Conservation (phyloP, 1,284 basidiomycete genomes). For the Pyrrhoderma lamaoense region DNA sequence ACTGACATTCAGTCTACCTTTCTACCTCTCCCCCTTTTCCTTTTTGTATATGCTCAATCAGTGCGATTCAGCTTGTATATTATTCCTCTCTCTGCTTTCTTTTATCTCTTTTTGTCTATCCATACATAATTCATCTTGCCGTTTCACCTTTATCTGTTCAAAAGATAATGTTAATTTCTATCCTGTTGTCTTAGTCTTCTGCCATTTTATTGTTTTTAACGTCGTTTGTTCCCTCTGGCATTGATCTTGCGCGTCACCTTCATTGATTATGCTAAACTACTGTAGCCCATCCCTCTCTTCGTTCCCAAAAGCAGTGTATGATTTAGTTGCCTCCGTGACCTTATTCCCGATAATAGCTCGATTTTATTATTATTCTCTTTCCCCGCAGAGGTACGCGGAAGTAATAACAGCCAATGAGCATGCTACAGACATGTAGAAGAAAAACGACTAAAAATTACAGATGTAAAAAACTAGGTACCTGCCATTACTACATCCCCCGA, state of each 20-base stretch:
- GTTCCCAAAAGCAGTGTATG: too few relatives aligned
- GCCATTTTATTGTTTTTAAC: neutral
- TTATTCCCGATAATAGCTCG: neutral
- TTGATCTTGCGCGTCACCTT: neutral
- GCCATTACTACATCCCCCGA: conserved; percentile 15
- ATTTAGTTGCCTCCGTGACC: neutral
- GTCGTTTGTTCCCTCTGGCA: neutral
- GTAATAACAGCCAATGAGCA: too few relatives aligned
- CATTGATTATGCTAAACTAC: neutral
- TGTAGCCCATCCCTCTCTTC: neutral
- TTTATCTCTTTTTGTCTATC: too few relatives aligned
- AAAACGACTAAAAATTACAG: too few relatives aligned
- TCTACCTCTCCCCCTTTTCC: neutral
- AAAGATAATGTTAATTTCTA: neutral
- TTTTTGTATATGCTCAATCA: neutral
- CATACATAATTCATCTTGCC: too few relatives aligned
- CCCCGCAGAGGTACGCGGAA: too few relatives aligned
- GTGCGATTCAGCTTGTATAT: too few relatives aligned
- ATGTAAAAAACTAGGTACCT: conserved; percentile 5
- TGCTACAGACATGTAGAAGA: too few relatives aligned
- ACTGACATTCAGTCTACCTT: neutral
- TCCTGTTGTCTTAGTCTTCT: neutral
- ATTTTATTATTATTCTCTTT: neutral
- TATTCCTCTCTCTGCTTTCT: too few relatives aligned
- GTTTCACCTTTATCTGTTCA: too few relatives aligned